A percentile compares a stretch with the other conserved stretches of the same genome.
These are phyloP conservation scores for Silene uniflora DNA, from an alignment of 148 eudicot species.

Conservation along the genomic window DNA sequence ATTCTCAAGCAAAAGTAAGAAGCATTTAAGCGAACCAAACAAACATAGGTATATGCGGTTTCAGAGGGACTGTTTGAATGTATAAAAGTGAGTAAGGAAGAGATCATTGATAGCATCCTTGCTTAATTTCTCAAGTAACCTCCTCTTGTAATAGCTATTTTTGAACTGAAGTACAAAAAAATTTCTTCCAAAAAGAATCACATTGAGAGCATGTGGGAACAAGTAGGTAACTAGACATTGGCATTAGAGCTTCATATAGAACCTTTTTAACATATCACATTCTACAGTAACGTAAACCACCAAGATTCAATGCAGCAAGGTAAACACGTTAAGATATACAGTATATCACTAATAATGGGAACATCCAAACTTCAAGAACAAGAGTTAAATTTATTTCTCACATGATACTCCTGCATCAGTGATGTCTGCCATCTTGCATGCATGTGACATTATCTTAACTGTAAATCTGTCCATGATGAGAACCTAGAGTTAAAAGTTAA, in stretches of 20 bases:
- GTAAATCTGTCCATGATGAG: constrained; percentile 96
- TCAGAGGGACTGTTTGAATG: too few relatives aligned
- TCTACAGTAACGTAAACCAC: neutral
- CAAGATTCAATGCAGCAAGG: neutral
- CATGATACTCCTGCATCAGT: constrained; percentile 95
- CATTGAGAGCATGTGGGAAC: neutral
- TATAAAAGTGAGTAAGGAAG: too few relatives aligned
- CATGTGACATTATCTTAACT: constrained; percentile 73
- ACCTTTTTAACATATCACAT: neutral
- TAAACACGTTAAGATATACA: neutral
- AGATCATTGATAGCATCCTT: too few relatives aligned
- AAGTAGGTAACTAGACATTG: neutral
- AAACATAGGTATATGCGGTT: neutral
- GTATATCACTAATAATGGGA: neutral
- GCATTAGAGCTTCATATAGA: neutral
- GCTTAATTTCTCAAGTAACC: too few relatives aligned
- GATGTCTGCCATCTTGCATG: constrained; percentile 98
- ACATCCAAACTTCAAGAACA: neutral
- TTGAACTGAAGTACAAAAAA: too few relatives aligned
- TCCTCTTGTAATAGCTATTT: too few relatives aligned
- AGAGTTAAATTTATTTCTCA: constrained; percentile 46
- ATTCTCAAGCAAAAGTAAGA: neutral
- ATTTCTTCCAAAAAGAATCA: too few relatives aligned
- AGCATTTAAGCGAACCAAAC: neutral
- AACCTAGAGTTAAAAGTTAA: constrained; percentile 48